A percentile compares a stretch with the other conserved stretches of the same genome.
Evolutionary conservation across 176 grass and related monocot genomes (phyloP).

Genomic region (Triticum timopheevii): DNA sequence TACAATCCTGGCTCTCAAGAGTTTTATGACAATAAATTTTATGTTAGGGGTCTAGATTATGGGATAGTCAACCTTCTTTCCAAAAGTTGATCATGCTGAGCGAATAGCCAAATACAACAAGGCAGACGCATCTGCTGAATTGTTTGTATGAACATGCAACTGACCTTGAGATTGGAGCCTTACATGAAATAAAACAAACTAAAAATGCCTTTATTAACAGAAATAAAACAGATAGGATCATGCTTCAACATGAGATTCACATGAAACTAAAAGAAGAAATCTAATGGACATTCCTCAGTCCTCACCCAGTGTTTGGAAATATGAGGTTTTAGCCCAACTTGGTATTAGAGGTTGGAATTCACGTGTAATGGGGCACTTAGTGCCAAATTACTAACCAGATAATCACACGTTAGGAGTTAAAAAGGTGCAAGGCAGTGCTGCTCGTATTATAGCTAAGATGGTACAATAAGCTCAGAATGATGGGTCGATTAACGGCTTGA

Average conservation of each 20-base stretch:
- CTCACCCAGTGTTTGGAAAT: background rate
- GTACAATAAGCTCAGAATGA: too few relatives aligned
- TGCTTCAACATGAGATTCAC: background rate
- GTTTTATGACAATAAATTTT: background rate
- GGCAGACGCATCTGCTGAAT: background rate
- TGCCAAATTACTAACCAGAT: too few relatives aligned
- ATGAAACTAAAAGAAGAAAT: background rate
- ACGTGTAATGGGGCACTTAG: background rate
- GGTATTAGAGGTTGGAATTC: background rate
- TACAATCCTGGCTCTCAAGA: background rate
- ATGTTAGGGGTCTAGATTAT: background rate
- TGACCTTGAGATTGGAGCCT: background rate
- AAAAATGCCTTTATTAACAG: background rate
- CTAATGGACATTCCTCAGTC: background rate
- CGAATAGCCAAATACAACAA: background rate
- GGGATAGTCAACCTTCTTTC: background rate
- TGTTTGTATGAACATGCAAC: background rate
- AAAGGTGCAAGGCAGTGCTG: too few relatives aligned
- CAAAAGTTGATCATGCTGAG: background rate
- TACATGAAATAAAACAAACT: background rate
- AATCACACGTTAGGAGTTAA: too few relatives aligned
- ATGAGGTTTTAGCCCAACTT: background rate
- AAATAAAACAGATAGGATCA: background rate
- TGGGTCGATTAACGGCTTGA: too few relatives aligned
- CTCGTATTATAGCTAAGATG: too few relatives aligned